Conservation (phyloP, 108 stramenopile species). For the Schizochytrium sp. region DNA sequence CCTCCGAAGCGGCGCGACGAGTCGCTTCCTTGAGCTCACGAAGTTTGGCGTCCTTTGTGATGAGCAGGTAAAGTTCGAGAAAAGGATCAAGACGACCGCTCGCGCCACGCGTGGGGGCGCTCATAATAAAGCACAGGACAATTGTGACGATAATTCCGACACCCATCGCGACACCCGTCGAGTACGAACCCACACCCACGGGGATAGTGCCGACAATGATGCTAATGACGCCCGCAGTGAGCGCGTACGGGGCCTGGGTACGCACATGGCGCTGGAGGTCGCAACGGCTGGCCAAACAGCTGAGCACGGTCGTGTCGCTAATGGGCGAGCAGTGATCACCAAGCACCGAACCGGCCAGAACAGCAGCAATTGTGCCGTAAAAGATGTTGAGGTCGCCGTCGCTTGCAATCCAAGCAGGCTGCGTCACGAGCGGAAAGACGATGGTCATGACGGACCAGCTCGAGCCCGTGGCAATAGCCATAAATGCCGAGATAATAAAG, state of each 20-base stretch:
- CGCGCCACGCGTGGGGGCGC: neutral
- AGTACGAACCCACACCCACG: constrained; percentile 10
- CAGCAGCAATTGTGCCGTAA: constrained; percentile 40
- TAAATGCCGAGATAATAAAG: constrained; percentile 53
- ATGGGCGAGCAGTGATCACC: constrained; percentile 68
- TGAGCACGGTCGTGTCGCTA: constrained; percentile 63
- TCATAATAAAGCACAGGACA: constrained; percentile 1
- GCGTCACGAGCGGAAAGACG: constrained; percentile 53
- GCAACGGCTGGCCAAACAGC: constrained; percentile 50
- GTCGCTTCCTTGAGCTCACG: neutral
- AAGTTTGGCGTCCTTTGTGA: neutral
- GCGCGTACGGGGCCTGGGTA: constrained; percentile 63
- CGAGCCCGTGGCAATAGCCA: constrained; percentile 61
- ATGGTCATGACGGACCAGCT: constrained; percentile 68
- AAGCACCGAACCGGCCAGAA: constrained; percentile 57
- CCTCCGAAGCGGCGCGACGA: neutral
- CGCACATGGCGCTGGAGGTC: constrained; percentile 48
- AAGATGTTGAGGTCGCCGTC: constrained; percentile 52
- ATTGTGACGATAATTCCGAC: constrained; percentile 32
- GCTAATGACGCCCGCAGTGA: constrained; percentile 32
- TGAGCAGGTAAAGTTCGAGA: constrained; percentile 4
- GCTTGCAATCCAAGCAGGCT: constrained; percentile 52
- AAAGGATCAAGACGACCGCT: neutral
- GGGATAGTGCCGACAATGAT: constrained; percentile 44
- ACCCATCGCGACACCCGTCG: constrained; percentile 25